A percentile compares a stretch with the other conserved stretches of the same genome.
phyloP scores from a whole-genome alignment of 371 early-diverging fungal species.

The Aphelidium insulamus region DNA sequence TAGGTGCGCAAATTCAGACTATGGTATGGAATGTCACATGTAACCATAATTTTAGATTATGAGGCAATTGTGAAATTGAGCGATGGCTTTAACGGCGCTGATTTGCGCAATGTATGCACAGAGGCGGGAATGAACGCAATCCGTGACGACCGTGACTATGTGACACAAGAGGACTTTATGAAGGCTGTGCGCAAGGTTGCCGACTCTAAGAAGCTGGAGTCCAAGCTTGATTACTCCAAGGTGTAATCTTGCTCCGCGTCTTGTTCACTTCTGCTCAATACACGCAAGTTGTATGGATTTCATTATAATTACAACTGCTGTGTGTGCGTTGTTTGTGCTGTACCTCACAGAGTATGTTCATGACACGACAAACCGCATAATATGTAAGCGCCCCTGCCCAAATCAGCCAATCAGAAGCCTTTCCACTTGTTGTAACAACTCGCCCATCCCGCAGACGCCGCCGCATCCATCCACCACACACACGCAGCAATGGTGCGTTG shows the following conservation, averaged over 20 bases:
- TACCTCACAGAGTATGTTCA: too few species aligned
- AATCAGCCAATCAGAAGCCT: too few species aligned
- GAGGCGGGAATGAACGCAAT: constrained; percentile 99
- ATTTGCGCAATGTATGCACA: constrained; percentile 97
- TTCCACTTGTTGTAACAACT: too few species aligned
- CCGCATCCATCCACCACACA: too few species aligned
- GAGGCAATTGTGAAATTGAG: constrained; percentile 96
- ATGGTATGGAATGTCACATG: background rate
- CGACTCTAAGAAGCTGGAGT: constrained; percentile 96
- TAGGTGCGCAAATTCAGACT: constrained; percentile 26
- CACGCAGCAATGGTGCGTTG: too few species aligned
- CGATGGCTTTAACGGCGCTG: constrained; percentile 98
- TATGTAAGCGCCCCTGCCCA: too few species aligned
- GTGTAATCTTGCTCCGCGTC: constrained; percentile 19
- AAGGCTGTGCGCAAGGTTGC: constrained; percentile 97
- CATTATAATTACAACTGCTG: too few species aligned
- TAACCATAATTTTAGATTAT: constrained; percentile 35
- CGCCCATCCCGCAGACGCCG: too few species aligned
- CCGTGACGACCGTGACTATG: constrained; percentile 95
- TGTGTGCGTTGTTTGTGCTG: too few species aligned
- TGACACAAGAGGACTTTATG: constrained; percentile 97
- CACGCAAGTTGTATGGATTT: too few species aligned
- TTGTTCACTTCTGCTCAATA: too few species aligned
- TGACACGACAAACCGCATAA: too few species aligned
- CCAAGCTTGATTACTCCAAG: constrained; percentile 90